A percentile compares a stretch with the other conserved stretches of the same genome.
Evolutionary conservation across 164 flowering plant species (phyloP).

Genomic region (Stephania japonica): DNA sequence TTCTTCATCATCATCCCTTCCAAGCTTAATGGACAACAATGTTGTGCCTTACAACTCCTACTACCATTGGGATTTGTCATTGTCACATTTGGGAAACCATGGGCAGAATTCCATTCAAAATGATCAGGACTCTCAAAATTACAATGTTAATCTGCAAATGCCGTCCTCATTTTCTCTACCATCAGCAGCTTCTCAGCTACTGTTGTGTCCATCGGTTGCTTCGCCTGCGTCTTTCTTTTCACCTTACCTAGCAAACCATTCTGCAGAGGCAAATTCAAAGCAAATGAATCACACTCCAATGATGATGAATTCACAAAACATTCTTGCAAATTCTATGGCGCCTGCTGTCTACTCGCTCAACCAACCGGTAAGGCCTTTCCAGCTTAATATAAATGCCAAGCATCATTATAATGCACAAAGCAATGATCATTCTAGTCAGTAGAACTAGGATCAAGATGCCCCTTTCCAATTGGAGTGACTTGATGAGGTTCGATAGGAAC

Average conservation of each 20-base stretch:
- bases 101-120: constrained; percentile 26
- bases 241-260: constrained; percentile 17
- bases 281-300: constrained; percentile 43
- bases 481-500: background rate
- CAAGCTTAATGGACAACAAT: constrained; percentile 28
- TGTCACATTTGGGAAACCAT: constrained; percentile 30
- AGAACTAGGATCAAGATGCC: constrained; percentile 5
- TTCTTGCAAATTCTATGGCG: constrained; percentile 25
- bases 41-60: constrained; percentile 32
- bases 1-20: too few species aligned
- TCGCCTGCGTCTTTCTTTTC: constrained; percentile 41
- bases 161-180: constrained; percentile 31
- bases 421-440: constrained; percentile 14
- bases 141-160: constrained; percentile 28
- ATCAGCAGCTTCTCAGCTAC: constrained; percentile 40
- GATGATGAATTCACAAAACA: constrained; percentile 34
- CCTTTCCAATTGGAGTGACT: constrained; percentile 5
- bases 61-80: constrained; percentile 37
- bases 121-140: constrained; percentile 29
- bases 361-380: constrained; percentile 39
- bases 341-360: constrained; percentile 23
- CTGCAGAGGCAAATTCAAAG: constrained; percentile 35
- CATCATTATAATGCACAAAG: constrained; percentile 20
- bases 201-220: constrained; percentile 35
- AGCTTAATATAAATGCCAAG: constrained; percentile 23